Conservation (phyloP, 2,329 filamentous ascomycete species). For the Penicillium sp. region DNA sequence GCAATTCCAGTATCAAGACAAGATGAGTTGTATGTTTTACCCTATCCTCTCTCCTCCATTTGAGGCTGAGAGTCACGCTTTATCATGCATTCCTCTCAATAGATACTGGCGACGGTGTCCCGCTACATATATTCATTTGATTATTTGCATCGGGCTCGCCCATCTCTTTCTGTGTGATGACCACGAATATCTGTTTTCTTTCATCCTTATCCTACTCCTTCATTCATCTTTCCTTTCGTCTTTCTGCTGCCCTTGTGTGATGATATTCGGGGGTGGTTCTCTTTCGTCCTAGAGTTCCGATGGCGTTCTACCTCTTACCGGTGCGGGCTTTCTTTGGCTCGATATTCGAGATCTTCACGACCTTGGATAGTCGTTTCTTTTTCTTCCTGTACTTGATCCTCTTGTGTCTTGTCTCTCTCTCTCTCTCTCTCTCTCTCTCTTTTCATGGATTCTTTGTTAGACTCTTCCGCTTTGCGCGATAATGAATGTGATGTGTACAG, state of each 20-base stretch:
- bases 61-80: constrained; percentile 4
- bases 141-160: constrained; percentile 12
- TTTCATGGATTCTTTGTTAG: background rate
- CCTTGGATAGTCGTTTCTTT: background rate
- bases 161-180: constrained; percentile 13
- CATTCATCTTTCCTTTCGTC: background rate
- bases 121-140: constrained; percentile 3
- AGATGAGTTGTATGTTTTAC: constrained; percentile 2
- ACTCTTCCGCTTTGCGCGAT: constrained; percentile 3
- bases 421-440: background rate
- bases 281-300: constrained; percentile 19
- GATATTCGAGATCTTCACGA: background rate
- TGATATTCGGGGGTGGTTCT: constrained; percentile 9
- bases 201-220: background rate
- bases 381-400: constrained; percentile 2
- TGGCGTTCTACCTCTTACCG: constrained; percentile 17
- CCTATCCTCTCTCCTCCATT: constrained; percentile 1
- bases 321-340: constrained; percentile 1
- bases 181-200: constrained; percentile 16
- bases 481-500: constrained; percentile 19
- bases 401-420: background rate
- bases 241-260: constrained; percentile 9
- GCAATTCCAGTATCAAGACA: background rate
- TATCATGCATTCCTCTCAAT: constrained; percentile 2
- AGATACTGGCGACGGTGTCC: background rate